Conservation (phyloP, 805 yeast genomes). For the Barnettozyma salicaria region DNA sequence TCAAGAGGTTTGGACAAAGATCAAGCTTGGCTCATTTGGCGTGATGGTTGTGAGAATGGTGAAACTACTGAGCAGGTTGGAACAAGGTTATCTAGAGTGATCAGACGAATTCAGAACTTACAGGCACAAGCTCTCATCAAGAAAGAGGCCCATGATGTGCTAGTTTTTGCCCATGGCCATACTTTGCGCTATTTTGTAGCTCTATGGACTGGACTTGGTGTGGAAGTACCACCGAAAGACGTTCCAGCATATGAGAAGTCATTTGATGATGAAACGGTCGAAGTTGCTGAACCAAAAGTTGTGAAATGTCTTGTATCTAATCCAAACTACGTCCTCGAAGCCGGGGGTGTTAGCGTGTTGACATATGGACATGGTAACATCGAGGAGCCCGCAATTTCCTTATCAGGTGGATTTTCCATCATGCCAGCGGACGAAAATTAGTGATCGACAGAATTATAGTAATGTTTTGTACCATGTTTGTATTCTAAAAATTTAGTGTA, state of each 20-base stretch:
- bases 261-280: constrained; percentile 26
- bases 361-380: constrained; percentile 82
- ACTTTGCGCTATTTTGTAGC: constrained; percentile 85
- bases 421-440: constrained; percentile 50
- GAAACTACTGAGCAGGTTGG: constrained; percentile 65
- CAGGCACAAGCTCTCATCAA: constrained; percentile 50
- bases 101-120: constrained; percentile 53
- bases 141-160: constrained; percentile 57
- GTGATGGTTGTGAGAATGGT: constrained; percentile 90
- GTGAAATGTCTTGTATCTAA: constrained; percentile 39
- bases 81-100: constrained; percentile 63
- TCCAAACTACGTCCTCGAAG: constrained; percentile 82
- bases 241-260: constrained; percentile 18
- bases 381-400: constrained; percentile 78
- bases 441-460: neutral
- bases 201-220: constrained; percentile 60
- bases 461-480: too few species aligned
- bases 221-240: constrained; percentile 15
- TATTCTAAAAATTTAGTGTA: neutral
- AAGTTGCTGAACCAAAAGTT: constrained; percentile 28
- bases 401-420: constrained; percentile 78
- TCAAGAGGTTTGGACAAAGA: constrained; percentile 49
- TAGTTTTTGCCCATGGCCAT: constrained; percentile 92
- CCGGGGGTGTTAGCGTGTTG: constrained; percentile 92
- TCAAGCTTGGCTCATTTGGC: constrained; percentile 74